Evolutionary conservation across 768 basidiomycete species (phyloP).

Genomic region (Boletus rex-veris): DNA sequence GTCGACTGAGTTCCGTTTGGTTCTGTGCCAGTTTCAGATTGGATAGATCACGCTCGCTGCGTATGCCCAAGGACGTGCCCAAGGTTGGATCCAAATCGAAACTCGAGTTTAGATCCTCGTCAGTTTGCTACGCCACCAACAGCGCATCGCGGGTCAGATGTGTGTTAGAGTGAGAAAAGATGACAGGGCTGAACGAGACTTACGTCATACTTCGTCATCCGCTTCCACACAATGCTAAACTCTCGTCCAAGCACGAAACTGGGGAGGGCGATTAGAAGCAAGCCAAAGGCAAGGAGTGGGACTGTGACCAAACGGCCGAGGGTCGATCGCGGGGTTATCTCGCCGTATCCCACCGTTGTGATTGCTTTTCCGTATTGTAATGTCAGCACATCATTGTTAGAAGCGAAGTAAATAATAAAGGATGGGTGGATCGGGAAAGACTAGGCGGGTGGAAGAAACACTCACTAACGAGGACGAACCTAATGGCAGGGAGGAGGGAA

Average conservation of each 20-base stretch:
- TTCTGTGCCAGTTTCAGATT: conserved; percentile 64
- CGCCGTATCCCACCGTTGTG: conserved; percentile 88
- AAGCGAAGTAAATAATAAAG: background rate
- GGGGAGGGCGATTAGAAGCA: conserved; percentile 86
- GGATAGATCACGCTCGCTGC: conserved; percentile 40
- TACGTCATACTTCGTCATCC: conserved; percentile 56
- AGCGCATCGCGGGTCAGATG: background rate
- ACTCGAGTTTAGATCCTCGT: background rate
- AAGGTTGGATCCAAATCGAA: background rate
- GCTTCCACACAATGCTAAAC: conserved; percentile 88
- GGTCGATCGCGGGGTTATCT: conserved; percentile 84
- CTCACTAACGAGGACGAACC: conserved; percentile 79
- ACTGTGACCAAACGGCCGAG: conserved; percentile 84
- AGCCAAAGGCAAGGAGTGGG: conserved; percentile 82
- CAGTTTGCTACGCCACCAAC: background rate
- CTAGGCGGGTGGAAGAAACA: conserved; percentile 14
- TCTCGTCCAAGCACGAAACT: conserved; percentile 90
- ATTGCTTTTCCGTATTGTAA: conserved; percentile 50
- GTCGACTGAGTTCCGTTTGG: conserved; percentile 60
- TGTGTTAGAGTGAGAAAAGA: background rate
- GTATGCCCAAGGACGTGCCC: conserved; percentile 4
- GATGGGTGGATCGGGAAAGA: background rate
- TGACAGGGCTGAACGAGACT: conserved; percentile 3
- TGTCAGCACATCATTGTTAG: background rate
- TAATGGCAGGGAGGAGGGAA: conserved; percentile 6